Conservation (phyloP, 2,329 filamentous ascomycete species). For the Bipolaris oryzae region DNA sequence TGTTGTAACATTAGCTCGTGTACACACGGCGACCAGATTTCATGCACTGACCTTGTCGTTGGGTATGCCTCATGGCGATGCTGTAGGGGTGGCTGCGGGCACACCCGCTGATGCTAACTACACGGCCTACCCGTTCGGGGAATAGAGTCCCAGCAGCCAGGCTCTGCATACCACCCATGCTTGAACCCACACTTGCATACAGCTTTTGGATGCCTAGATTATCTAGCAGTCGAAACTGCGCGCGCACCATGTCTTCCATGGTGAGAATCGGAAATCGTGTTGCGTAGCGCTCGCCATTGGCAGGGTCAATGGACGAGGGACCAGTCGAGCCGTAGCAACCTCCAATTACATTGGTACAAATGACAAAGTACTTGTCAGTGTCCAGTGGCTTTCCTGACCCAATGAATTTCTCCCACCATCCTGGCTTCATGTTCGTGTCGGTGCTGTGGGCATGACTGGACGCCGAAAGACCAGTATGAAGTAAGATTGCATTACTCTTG, state of each 20-base stretch:
- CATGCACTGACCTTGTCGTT: conserved; percentile 69
- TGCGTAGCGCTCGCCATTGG: conserved; percentile 85
- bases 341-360: conserved; percentile 96
- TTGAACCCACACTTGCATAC: conserved; percentile 91
- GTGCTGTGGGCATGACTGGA: conserved; percentile 97
- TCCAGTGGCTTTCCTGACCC: conserved; percentile 84
- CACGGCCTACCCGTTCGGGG: conserved; percentile 77
- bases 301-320: conserved; percentile 84
- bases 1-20: conserved; percentile 24
- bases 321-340: conserved; percentile 97
- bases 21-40: not conserved
- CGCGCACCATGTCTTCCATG: conserved; percentile 96
- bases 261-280: conserved; percentile 96
- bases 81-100: conserved; percentile 95
- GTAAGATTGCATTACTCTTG: conserved; percentile 84
- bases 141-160: conserved; percentile 85
- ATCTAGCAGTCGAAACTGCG: conserved; percentile 90
- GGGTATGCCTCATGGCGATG: conserved; percentile 97
- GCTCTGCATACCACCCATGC: conserved; percentile 99
- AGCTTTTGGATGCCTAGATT: conserved; percentile 75
- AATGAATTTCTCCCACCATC: conserved; percentile 99
- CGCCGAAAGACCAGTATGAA: conserved; percentile 95
- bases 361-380: conserved; percentile 88
- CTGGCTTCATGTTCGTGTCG: conserved; percentile 80
- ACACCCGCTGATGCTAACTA: conserved; percentile 91